Conservation (phyloP, 306 rosid species). For the Sindora glabra region DNA sequence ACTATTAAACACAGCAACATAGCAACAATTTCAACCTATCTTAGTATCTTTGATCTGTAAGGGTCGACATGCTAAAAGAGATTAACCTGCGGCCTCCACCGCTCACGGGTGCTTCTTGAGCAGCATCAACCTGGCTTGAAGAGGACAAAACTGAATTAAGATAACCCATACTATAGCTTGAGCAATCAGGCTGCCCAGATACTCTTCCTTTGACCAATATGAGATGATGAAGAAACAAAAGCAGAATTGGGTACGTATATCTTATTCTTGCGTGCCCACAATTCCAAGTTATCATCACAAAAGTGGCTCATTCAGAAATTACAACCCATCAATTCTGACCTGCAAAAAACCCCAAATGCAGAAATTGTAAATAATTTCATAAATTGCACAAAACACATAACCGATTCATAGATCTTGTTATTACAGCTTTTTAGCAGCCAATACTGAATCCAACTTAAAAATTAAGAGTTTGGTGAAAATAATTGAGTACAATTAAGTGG, state of each 20-base stretch:
- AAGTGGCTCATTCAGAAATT: conserved; percentile 18
- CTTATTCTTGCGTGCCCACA: conserved; percentile 34
- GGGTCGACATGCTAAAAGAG: background rate
- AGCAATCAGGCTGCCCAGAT: conserved; percentile 35
- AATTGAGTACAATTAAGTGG: background rate
- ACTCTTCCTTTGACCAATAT: conserved; percentile 24
- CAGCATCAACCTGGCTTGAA: conserved; percentile 58
- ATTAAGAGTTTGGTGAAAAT: background rate
- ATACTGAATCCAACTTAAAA: background rate
- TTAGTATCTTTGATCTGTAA: conserved; percentile 8
- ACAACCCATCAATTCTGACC: conserved; percentile 29
- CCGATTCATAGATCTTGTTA: conserved; percentile 17
- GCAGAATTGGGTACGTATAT: conserved; percentile 17
- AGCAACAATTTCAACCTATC: background rate
- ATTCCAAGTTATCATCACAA: conserved; percentile 29
- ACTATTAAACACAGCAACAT: background rate
- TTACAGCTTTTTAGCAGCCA: background rate
- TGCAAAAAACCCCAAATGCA: conserved; percentile 29
- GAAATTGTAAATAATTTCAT: background rate
- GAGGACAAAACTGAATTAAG: conserved; percentile 69
- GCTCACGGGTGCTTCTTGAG: conserved; percentile 66
- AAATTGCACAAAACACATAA: background rate
- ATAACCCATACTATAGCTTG: conserved; percentile 67
- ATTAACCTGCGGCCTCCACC: conserved; percentile 86
- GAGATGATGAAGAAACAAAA: conserved; percentile 26